Base-by-base conservation (phyloP, 140 eudicot species). In the Flaveria floridana region DNA sequence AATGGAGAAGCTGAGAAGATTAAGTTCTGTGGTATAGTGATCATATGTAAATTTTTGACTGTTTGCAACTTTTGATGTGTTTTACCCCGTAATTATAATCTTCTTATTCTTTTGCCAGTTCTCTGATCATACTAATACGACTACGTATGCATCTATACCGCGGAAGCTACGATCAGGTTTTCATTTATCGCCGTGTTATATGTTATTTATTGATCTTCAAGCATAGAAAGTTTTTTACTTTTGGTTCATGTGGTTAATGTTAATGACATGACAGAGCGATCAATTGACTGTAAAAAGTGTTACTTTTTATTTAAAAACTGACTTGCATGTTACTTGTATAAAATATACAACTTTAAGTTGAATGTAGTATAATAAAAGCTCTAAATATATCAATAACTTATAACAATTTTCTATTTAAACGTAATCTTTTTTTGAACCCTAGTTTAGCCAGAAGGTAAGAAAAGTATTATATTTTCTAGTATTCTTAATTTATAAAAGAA, bases 91-190 rank as follows among this genome's bases (percentile, higher is more conserved):
- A 30, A 11, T 21, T 23, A 9, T 1, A 1, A 7, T 59, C 26
- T 5, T 51, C 51, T 74, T 46, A 48, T 41, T n/a, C 37, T 61
- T 39, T 5, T 56, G 79, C 65, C 86, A 90, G 94, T 74, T 85
- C 70, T 67, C 74, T 37, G 63, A 81, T 70, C 84, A 70, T 13
- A 53, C 71, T 51, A 72, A 68, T 81, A 70, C 65, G n/a, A 83
- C 81, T 70, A 62, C 81, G 72, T 84, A 71, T 70, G 76, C 73
- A 58, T 64, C 90, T 12, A 86, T 87, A 46, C 88, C 96, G 48
- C 80, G 89, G 52, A 89, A 87, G 82, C 78, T 74, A 48, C 86
- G 94, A 13, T 90, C 96, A 66, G 94, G 94, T 87, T 75, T 75
- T 15, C 39, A 12, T 44, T 70, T 21, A 4, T 72, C 20, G 12